phyloP scores from a whole-genome alignment of 371 early-diverging fungal species.

The Syncephalastrum monosporum region DNA sequence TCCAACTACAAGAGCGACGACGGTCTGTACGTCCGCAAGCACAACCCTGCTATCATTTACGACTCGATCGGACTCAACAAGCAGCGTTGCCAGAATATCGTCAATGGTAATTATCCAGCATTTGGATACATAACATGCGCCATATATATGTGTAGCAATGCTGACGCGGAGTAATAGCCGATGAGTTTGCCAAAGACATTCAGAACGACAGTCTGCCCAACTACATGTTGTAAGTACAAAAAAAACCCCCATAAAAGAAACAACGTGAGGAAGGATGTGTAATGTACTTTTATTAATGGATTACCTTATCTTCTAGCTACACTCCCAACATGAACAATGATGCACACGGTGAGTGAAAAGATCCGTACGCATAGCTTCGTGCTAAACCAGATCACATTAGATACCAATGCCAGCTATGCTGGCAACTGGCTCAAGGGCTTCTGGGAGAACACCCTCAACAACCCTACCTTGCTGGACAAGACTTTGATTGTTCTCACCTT shows the following conservation, averaged over 20 bases:
- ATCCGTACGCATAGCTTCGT: not conserved
- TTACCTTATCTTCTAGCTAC: conserved; percentile 11
- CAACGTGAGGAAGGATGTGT: not conserved
- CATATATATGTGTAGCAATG: too few relatives aligned
- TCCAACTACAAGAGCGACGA: conserved; percentile 12
- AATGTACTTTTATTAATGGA: conserved; percentile 6
- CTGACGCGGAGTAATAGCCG: conserved; percentile 1
- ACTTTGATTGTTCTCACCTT: conserved; percentile 30
- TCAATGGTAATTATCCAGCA: not conserved
- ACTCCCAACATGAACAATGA: conserved; percentile 34
- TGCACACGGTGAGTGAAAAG: conserved; percentile 20
- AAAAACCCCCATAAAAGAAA: too few relatives aligned
- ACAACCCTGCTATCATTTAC: conserved; percentile 60
- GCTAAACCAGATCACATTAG: conserved; percentile 1
- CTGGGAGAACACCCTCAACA: conserved; percentile 25
- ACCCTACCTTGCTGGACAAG: conserved; percentile 19
- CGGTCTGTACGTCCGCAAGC: conserved; percentile 47
- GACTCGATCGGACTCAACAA: conserved; percentile 37
- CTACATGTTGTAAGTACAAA: conserved; percentile 30
- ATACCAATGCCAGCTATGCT: conserved; percentile 31
- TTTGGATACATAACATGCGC: conserved; percentile 13
- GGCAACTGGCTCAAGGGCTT: conserved; percentile 29
- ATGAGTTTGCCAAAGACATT: conserved; percentile 20
- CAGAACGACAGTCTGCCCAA: conserved; percentile 23
- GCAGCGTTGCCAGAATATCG: conserved; percentile 42